Evolutionary conservation across 73 alveolate species (phyloP), one percentile per base, ranked within the genome.

Genomic region (Paramecium caudatum): DNA sequence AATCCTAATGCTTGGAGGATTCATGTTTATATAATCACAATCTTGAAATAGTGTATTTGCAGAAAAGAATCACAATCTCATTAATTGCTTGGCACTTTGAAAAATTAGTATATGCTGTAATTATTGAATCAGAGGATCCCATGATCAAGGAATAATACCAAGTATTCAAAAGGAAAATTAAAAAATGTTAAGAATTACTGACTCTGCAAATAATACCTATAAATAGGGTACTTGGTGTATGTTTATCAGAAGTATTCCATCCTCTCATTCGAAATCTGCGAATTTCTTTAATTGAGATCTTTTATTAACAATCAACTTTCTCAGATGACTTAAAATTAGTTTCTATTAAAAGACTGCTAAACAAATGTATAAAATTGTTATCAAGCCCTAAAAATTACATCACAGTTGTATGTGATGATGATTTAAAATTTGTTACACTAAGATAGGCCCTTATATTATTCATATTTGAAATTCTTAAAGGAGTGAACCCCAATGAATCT

Each of bases 21-120:
- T 55, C 80, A 2, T 55, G 80, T 55, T 55, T 55, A 55, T 55
- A 27, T 55, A 55, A 55, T 10, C 3, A 55, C n/a, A 13, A 55
- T 3, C 23, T 55, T 0, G 80, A 2, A 27, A 10, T 55, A 27
- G 80, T 27, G 30, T 55, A 55, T 23, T 55, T 27, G 17, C 23
- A 27, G 80, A 55, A 55, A 43, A 55, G 30, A 55, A 2, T 55
- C 9, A 6, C 9, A 27, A 43, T 55, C 30, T 55, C 80, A 27
- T 27, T 55, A 55, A 4, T 55, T 1, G 23, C 46, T 55, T 55
- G 80, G 10, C 23, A 21, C 8, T 55, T 55, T 6, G 80, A 55
- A 55, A 4, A 55, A 23, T 5, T 55, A 25, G n/a, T 55, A 27
- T 55, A 55, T 21, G 16, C 80, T 4, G 30, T 55, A 2, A 21